Percentiles rank a stretch among this genome's conserved stretches.
Evolutionary conservation across 164 flowering plant genomes (phyloP).

Genomic region (Buxus sempervirens): DNA sequence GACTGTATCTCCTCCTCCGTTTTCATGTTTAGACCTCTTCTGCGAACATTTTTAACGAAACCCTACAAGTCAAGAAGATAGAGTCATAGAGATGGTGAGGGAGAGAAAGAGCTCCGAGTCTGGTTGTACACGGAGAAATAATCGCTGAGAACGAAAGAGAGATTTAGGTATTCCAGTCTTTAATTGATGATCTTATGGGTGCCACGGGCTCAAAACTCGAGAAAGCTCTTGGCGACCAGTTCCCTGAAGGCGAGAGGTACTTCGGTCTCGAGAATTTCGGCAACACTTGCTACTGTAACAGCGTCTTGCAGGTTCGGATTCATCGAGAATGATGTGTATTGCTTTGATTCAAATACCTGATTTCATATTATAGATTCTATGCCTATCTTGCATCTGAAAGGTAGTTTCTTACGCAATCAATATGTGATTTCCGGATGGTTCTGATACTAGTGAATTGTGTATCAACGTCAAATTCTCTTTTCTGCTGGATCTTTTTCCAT

Average conservation of each 20-base stretch:
- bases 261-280: slow-evolving; percentile 97
- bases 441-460: no score
- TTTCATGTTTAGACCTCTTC: no score
- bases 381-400: no score
- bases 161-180: no score
- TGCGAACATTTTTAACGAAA: background rate
- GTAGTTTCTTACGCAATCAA: no score
- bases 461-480: no score
- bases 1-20: no score
- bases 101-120: background rate
- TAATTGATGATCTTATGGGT: slow-evolving; percentile 61
- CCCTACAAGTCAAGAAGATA: slow-evolving; percentile 3
- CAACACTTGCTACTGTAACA: slow-evolving; percentile 96
- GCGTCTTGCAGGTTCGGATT: slow-evolving; percentile 79
- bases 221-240: slow-evolving; percentile 97
- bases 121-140: slow-evolving; percentile 5
- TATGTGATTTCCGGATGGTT: no score
- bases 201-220: slow-evolving; percentile 94
- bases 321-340: background rate
- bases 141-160: background rate
- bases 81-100: no score
- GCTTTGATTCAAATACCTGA: no score
- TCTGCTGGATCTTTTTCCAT: no score
- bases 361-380: no score
- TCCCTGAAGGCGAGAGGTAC: slow-evolving; percentile 97